Evolutionary conservation across 768 basidiomycete genomes (phyloP), one percentile per base, ranked within the genome.

Genomic region (Bullera alba): DNA sequence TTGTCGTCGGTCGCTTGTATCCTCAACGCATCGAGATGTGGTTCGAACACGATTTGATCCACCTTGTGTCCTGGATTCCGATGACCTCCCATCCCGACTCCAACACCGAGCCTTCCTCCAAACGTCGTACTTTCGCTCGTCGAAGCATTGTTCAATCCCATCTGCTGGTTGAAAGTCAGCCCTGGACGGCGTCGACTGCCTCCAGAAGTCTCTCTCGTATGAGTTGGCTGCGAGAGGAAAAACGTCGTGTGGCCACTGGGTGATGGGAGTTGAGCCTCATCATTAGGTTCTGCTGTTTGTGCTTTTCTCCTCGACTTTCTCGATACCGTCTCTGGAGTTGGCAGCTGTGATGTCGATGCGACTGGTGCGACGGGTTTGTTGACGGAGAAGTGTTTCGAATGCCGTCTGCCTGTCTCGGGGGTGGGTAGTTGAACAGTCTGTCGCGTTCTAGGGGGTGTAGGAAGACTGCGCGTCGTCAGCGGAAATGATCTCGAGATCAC

Each of bases 321-420:
- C 37, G 61, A 60, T n/a, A 63, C 56, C 14, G 65, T 67, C 38
- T 67, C 57, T 36, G 65, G 65, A 8, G 65, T 65, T 6, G 65
- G 65, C 7, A 64, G 52, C 25, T 48, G 51, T 10, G 48, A 39
- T 10, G 52, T 42, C 3, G 53, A 43, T 7, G 35, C 10, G 17
- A 45, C 23, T 23, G 50, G 4, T 22, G 48, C 4, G 16, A 51
- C 19, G 4, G 0, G 35, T 12, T 36, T 43, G 32, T 41, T 30
- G 42, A 44, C 7, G n/a, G n/a, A n/a, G 30, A 32, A 22, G 34
- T 21, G 30, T 56, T 67, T 67, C 4, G 46, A 42, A 4, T 56
- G 50, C 42, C 58, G 48, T 19, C 57, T 52, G 28, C 52, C 44
- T 2, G 61, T 63, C 28, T 64, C 62, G 12, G 65, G 65, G 2